phyloP scores from a whole-genome alignment of 179 eudicot genomes.

The Nepenthes alata region DNA sequence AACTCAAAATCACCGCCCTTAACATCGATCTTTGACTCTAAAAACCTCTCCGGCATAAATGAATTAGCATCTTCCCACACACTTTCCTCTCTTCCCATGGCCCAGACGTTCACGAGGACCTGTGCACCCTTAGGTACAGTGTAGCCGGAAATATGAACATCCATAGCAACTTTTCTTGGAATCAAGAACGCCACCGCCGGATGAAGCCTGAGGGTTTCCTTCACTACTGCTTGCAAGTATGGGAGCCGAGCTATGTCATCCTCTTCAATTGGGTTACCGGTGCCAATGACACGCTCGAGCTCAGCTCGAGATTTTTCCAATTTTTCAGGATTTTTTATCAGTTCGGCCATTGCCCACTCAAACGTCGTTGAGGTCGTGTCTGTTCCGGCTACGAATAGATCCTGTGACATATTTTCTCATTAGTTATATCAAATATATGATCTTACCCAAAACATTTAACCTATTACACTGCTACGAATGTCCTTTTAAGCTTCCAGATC shows the following conservation, averaged over 20 bases:
- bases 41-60: conserved; percentile 18
- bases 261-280: conserved; percentile 9
- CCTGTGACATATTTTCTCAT: conserved; percentile 3
- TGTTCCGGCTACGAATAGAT: conserved; percentile 17
- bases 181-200: conserved; percentile 13
- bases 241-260: conserved; percentile 13
- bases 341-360: conserved; percentile 26
- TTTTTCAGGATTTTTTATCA: conserved; percentile 16
- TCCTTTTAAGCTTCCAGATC: too few species aligned
- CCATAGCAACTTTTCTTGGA: conserved; percentile 9
- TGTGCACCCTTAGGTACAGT: conserved; percentile 16
- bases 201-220: conserved; percentile 17
- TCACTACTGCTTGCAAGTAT: conserved; percentile 15
- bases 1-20: conserved; percentile 16
- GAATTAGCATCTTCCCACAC: conserved; percentile 8
- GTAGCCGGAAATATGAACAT: conserved; percentile 9
- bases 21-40: conserved; percentile 9
- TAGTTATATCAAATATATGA: too few species aligned
- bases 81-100: conserved; percentile 17
- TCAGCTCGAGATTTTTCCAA: conserved; percentile 12
- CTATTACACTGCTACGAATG: too few species aligned
- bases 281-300: conserved; percentile 11
- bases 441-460: too few species aligned
- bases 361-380: conserved; percentile 21
- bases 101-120: conserved; percentile 17